Conservation (phyloP, 2,329 filamentous ascomycete genomes). For the Colletotrichum musicola region DNA sequence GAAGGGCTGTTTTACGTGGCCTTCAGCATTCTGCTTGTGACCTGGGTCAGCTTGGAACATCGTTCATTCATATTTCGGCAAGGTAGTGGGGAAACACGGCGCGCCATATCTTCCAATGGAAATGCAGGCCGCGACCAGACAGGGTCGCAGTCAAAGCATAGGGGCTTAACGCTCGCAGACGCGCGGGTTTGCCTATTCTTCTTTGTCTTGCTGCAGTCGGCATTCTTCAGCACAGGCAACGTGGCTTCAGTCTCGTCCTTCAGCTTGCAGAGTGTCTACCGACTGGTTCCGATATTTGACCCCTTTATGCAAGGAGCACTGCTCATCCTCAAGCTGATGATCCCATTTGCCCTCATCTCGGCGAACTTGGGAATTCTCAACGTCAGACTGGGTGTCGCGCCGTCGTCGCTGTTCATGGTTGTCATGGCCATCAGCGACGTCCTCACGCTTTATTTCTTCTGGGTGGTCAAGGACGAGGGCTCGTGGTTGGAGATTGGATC, state of each 20-base stretch:
- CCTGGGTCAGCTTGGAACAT: constrained; percentile 94
- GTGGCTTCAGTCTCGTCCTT: constrained; percentile 95
- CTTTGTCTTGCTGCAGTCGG: constrained; percentile 92
- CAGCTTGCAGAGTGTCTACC: constrained; percentile 88
- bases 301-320: constrained; percentile 92
- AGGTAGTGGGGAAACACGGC: background rate
- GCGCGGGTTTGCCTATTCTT: constrained; percentile 93
- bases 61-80: constrained; percentile 59
- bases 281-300: constrained; percentile 91
- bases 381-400: constrained; percentile 83
- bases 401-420: constrained; percentile 91
- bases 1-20: constrained; percentile 96
- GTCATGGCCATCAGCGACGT: constrained; percentile 94
- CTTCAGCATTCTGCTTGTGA: constrained; percentile 84
- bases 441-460: constrained; percentile 96
- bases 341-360: constrained; percentile 92
- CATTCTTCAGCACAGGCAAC: constrained; percentile 97
- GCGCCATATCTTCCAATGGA: background rate
- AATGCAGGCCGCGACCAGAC: background rate
- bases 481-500: constrained; percentile 98
- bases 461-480: constrained; percentile 95
- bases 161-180: constrained; percentile 79
- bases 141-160: background rate
- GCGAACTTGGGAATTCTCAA: constrained; percentile 96
- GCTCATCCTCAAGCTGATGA: constrained; percentile 88